Evolutionary conservation across 2,329 filamentous ascomycete genomes (phyloP).

Genomic region (Cladophialophora immunda): DNA sequence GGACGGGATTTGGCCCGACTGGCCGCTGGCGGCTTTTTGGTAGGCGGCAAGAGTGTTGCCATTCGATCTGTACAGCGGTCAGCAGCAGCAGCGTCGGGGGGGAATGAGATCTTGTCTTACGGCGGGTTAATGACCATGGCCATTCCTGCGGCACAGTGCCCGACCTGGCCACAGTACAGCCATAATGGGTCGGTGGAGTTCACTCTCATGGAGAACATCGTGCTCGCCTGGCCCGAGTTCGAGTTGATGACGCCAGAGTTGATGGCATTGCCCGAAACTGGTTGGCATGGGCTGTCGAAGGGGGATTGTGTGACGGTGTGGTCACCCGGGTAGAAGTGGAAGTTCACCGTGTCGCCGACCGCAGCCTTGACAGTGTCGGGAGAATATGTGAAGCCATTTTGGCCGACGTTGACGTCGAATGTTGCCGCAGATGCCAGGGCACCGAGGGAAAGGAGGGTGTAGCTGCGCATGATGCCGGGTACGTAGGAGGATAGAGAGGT

Average conservation of each 20-base stretch:
- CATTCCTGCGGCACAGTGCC: constrained; percentile 61
- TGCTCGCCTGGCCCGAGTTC: constrained; percentile 18
- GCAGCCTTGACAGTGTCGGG: constrained; percentile 55
- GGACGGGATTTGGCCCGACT: constrained; percentile 10
- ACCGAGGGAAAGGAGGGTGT: constrained; percentile 18
- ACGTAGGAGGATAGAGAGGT: not conserved
- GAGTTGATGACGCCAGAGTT: constrained; percentile 54
- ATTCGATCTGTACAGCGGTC: not conserved
- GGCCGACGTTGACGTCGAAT: constrained; percentile 30
- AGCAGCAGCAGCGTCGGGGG: not conserved
- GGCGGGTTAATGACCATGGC: constrained; percentile 61
- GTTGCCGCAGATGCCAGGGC: constrained; percentile 8
- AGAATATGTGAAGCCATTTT: constrained; percentile 51
- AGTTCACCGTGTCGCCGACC: constrained; percentile 59
- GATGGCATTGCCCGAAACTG: constrained; percentile 46
- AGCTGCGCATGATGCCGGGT: constrained; percentile 16
- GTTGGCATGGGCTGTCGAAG: constrained; percentile 60
- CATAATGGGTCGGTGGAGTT: constrained; percentile 57
- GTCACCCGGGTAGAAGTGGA: constrained; percentile 61
- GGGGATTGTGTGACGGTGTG: constrained; percentile 61
- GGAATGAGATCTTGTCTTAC: constrained; percentile 32
- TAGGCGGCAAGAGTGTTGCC: constrained; percentile 19
- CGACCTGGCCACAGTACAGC: constrained; percentile 59
- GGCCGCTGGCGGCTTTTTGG: constrained; percentile 16
- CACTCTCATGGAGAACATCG: constrained; percentile 56